Evolutionary conservation across 768 basidiomycete species (phyloP).

Genomic region (Hypholoma fasciculare): DNA sequence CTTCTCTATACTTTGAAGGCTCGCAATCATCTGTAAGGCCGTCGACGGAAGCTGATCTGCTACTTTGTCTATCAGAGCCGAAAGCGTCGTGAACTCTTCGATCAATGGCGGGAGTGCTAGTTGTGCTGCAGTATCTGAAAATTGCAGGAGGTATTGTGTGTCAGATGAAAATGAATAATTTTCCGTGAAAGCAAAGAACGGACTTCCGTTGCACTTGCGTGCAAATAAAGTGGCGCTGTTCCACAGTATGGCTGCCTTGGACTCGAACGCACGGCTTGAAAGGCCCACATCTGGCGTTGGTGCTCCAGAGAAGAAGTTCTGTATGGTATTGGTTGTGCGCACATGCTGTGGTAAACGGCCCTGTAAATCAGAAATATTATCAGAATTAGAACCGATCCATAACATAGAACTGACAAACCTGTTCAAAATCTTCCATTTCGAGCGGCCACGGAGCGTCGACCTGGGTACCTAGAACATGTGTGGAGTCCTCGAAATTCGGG

Average conservation of each 20-base stretch:
- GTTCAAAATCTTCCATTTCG: constrained; percentile 33
- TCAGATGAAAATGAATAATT: neutral
- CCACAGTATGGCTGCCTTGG: constrained; percentile 32
- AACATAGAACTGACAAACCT: constrained; percentile 17
- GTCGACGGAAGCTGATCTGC: constrained; percentile 11
- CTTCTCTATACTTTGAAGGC: constrained; percentile 14
- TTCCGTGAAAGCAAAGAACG: constrained; percentile 10
- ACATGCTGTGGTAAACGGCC: constrained; percentile 18
- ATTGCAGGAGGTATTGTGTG: neutral
- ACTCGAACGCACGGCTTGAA: constrained; percentile 21
- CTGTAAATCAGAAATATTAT: constrained; percentile 1
- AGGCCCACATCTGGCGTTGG: constrained; percentile 20
- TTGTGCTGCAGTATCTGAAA: constrained; percentile 8
- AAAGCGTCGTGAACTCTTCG: constrained; percentile 24
- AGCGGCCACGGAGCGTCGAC: constrained; percentile 41
- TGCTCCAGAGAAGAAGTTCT: constrained; percentile 19
- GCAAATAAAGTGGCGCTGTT: constrained; percentile 29
- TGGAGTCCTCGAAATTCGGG: constrained; percentile 23
- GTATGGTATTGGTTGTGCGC: constrained; percentile 21
- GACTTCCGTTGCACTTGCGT: constrained; percentile 28
- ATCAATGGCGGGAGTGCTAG: constrained; percentile 13
- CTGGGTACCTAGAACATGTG: constrained; percentile 18
- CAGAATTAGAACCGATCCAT: neutral
- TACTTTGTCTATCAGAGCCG: constrained; percentile 21
- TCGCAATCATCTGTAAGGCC: constrained; percentile 13